Base-by-base conservation (phyloP, 1,284 basidiomycete genomes). In the Inonotus hispidus region DNA sequence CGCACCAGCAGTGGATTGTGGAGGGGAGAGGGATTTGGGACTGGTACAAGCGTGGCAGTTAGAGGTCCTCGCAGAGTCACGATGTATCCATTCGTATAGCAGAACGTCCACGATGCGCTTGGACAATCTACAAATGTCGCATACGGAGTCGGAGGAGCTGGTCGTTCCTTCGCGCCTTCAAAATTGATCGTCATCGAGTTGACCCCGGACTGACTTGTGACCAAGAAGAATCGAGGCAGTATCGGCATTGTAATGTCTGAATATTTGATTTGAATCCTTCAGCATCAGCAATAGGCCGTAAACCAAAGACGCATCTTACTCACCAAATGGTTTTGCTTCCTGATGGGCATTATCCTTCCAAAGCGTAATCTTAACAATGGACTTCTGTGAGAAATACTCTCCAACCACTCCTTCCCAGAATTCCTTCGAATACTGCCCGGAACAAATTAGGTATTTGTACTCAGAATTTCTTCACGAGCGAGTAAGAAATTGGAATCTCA, bases 291-390 rank as follows among this genome's bases (percentile, higher is more conserved):
- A 39, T 39, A 2, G 41, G 19, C 41, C 16, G 14, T 8, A n/a
- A 56, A 52, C 29, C 25, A 52, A 13, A 5, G 8, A 27, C 16
- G 64, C 10, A 53, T 29, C 35, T n/a, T 14, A 75, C 85, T 60
- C 60, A 91, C 90, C 87, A 68, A 92, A 91, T 19, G 84, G 84
- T 68, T 90, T 92, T 35, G 88, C 88, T 69, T 92, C 89, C 41
- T 78, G 80, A 65, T 77, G 79, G 67, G 84, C 81, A 67, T 86
- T 90, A 70, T 90, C 88, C 70, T 88, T 89, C 89, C 89, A 91
- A 25, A 92, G 72, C 6, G 87, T 90, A 65, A 91, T 78, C 70
- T 85, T 88, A 79, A 90, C 82, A 50, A 81, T 72, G 16, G 87
- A 83, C 62, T 80, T 81, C 1, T 81, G 78, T 8, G 81, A 80